Evolutionary conservation across 176 grass and related monocot species (phyloP), one percentile per base, ranked within the genome.

Genomic region (Tillandsia fasciculata): DNA sequence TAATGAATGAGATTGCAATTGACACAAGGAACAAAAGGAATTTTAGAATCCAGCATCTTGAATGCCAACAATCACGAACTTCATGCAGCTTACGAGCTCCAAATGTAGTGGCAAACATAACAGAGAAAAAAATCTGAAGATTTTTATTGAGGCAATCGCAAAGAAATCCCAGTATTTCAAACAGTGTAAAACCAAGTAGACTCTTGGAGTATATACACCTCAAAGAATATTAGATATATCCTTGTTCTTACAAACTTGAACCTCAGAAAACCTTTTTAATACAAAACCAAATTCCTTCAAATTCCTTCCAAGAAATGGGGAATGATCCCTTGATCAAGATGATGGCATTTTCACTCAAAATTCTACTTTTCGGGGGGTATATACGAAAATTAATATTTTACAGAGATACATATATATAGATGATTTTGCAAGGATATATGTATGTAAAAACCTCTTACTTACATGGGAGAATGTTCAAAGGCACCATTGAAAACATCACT

Each of bases 61-160:
- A 92, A 74, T 96, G 88, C 92, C 92, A 96, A 0, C 76, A 86
- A 72, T 89, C 85, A 59, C 75, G 93, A 69, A 64, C 80, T 83
- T 83, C 83, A 50, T 85, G 72, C 72, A 96, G 81, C 81, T 96
- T 92, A 33, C 77, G 69, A 54, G 79, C 75, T 61, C 86, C 77
- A 81, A 82, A 85, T 72, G 88, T 92, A 12, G 88, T 77, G 48
- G 71, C 67, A 74, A 89, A 83, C 93, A 96, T 96, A 51, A 96
- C 10, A 64, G 82, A 89, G 74, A 96, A 96, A 77, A 96, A 96
- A 79, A 84, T 92, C 93, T 91, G 33, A 14, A 63, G 9, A 49
- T 53, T 47, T 76, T 47, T 68, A n/a, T 83, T 65, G 87, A 88
- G 74, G 83, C 52, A 82, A 74, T 63, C 50, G 48, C 17, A 29